Conservation (phyloP, 495 filamentous ascomycete genomes). For the Aspergillus nanangensis region DNA sequence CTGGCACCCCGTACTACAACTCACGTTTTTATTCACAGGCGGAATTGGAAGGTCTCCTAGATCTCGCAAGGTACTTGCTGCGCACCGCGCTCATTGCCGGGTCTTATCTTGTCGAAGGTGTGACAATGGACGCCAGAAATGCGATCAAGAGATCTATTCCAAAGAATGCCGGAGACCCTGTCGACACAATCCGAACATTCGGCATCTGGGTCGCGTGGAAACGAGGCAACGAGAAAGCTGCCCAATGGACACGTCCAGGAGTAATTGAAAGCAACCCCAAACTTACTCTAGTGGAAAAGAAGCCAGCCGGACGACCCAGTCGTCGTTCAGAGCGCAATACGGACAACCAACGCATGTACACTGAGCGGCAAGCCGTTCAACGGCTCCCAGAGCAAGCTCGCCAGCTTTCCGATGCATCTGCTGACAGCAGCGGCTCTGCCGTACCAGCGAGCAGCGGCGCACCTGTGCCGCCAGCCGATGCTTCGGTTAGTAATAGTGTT, state of each 20-base stretch:
- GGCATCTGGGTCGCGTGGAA: constrained; percentile 74
- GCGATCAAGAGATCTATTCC: constrained; percentile 63
- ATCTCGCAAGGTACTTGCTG: constrained; percentile 60
- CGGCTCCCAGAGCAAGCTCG: constrained; percentile 26
- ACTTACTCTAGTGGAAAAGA: constrained; percentile 38
- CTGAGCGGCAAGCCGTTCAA: constrained; percentile 42
- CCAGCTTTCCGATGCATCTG: constrained; percentile 13
- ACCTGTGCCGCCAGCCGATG: constrained; percentile 13
- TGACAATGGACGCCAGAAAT: constrained; percentile 50
- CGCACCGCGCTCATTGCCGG: constrained; percentile 65
- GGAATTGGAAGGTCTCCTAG: constrained; percentile 63
- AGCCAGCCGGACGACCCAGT: constrained; percentile 39
- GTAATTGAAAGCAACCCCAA: constrained; percentile 42
- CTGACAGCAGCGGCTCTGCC: constrained; percentile 6
- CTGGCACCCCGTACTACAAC: constrained; percentile 48
- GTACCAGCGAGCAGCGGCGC: constrained; percentile 18
- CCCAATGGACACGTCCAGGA: constrained; percentile 58
- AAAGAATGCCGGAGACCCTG: constrained; percentile 56
- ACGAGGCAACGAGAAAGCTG: constrained; percentile 63
- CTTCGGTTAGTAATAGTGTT: constrained; percentile 8
- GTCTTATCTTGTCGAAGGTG: constrained; percentile 57
- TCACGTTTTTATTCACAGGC: constrained; percentile 62
- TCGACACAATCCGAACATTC: constrained; percentile 57
- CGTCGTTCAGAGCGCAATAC: constrained; percentile 42
- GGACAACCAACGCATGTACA: constrained; percentile 41